Evolutionary conservation across 2,329 filamentous ascomycete genomes (phyloP), one percentile per base, ranked within the genome.

Genomic region (Colletotrichum cuscutae): DNA sequence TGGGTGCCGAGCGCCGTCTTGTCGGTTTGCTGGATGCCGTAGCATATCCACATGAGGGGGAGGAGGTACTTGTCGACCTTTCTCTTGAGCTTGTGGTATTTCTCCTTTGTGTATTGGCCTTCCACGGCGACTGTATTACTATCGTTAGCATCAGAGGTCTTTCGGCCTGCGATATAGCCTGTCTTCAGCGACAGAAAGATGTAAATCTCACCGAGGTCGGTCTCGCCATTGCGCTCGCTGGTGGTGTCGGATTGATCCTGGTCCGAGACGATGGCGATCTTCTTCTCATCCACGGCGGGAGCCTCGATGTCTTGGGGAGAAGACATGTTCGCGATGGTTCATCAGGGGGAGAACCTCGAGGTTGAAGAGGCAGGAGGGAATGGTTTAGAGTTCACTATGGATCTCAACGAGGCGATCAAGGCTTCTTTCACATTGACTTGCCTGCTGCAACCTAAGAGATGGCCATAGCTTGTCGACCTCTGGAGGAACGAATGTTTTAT

Each of bases 21-120:
- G 76, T 87, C 85, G 0, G 81, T 82, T 75, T 87, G 85, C 73
- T 87, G 86, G 61, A 87, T 84, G 46, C 86, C 86, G 71, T 86
- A 87, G 74, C 84, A 86, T 8, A 83, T 77, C 81, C 83, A 87
- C 84, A 87, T 87, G 54, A 87, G 76, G 1, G 85, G 85, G 0
- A 86, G 79, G 19, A 87, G 78, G 70, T 83, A 86, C n/a, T 79
- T 79, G 73, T 87, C 85, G 22, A 84, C 81, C 74, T 86, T 86
- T 35, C 78, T 77, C 74, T 80, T 82, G 13, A 84, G 75, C 56
- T 78, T 80, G 64, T 79, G 81, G 71, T 83, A 85, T 68, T 84
- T 74, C 53, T 83, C 79, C 1, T 83, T 80, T 3, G 82, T 81
- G 69, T 82, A 84, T 35, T 67, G 74, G 6, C 28, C 71, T 59